phyloP scores from a whole-genome alignment of 306 rosid genomes.

The Arachis stenosperma region DNA sequence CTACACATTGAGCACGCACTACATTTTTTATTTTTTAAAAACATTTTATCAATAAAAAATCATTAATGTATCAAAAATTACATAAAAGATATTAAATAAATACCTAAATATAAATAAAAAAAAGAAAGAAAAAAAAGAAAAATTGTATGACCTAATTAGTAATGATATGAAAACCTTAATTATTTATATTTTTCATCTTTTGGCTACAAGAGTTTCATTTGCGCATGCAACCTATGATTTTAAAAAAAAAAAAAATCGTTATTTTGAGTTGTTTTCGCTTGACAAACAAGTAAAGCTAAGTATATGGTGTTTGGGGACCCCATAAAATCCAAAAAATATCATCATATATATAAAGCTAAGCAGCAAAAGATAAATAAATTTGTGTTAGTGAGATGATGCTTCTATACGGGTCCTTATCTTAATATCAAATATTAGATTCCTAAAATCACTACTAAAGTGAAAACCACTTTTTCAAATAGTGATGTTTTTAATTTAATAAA shows the following conservation, averaged over 20 bases:
- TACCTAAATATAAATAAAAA: too few species aligned
- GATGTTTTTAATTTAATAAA: constrained; percentile 1
- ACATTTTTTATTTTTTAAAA: too few species aligned
- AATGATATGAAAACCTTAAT: background rate
- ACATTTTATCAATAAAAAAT: too few species aligned
- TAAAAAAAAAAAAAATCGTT: background rate
- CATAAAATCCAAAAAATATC: constrained; percentile 27
- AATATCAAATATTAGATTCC: constrained; percentile 26
- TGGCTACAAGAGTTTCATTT: background rate
- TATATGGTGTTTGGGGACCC: constrained; percentile 27
- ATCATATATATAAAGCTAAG: constrained; percentile 25
- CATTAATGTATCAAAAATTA: too few species aligned
- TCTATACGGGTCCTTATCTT: constrained; percentile 26
- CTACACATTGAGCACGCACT: too few species aligned
- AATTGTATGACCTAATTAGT: background rate
- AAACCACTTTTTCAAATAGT: constrained; percentile 32
- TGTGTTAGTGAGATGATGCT: background rate
- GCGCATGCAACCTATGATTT: constrained; percentile 2
- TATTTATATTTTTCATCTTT: background rate
- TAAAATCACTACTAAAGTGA: constrained; percentile 36
- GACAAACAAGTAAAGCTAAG: constrained; percentile 25
- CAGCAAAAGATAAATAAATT: background rate
- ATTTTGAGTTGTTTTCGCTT: constrained; percentile 21
- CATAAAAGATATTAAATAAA: too few species aligned
- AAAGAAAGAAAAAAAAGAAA: background rate